Percentiles rank a stretch among this genome's conserved stretches.
Evolutionary conservation across 257 asterid genomes (phyloP).

Genomic region (Forsythia suspensa): DNA sequence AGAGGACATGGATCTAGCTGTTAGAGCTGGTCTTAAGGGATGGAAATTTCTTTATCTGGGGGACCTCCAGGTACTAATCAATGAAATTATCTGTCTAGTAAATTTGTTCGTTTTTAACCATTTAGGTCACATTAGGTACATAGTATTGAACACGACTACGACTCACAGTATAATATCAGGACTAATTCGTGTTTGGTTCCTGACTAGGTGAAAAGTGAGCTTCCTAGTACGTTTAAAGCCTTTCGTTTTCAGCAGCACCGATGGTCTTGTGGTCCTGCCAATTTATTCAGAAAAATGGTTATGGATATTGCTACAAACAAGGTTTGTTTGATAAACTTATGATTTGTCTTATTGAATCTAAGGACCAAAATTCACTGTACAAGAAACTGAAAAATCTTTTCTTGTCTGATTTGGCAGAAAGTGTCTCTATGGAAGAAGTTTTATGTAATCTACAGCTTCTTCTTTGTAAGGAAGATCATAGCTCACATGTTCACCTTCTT

Average conservation of each 20-base stretch:
- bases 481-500: slow-evolving; percentile 91
- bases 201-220: slow-evolving; percentile 78
- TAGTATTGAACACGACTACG: neutral
- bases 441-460: slow-evolving; percentile 97
- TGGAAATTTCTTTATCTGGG: slow-evolving; percentile 93
- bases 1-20: slow-evolving; percentile 98
- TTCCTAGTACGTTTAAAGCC: slow-evolving; percentile 94
- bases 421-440: slow-evolving; percentile 79
- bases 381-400: neutral
- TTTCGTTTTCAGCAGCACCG: slow-evolving; percentile 95
- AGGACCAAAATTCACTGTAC: neutral
- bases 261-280: slow-evolving; percentile 99
- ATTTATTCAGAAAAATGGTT: slow-evolving; percentile 87
- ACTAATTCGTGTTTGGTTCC: neutral
- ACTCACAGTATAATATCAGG: neutral
- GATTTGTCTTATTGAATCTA: too few species aligned
- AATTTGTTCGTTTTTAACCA: neutral
- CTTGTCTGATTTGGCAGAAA: slow-evolving; percentile 49
- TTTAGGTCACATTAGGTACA: neutral
- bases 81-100: neutral
- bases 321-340: slow-evolving; percentile 35
- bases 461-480: slow-evolving; percentile 87
- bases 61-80: slow-evolving; percentile 63
- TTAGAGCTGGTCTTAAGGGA: slow-evolving; percentile 90
- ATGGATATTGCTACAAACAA: slow-evolving; percentile 79